Conservation (phyloP, 305 asterid species). For the Rubia tinctorum region DNA sequence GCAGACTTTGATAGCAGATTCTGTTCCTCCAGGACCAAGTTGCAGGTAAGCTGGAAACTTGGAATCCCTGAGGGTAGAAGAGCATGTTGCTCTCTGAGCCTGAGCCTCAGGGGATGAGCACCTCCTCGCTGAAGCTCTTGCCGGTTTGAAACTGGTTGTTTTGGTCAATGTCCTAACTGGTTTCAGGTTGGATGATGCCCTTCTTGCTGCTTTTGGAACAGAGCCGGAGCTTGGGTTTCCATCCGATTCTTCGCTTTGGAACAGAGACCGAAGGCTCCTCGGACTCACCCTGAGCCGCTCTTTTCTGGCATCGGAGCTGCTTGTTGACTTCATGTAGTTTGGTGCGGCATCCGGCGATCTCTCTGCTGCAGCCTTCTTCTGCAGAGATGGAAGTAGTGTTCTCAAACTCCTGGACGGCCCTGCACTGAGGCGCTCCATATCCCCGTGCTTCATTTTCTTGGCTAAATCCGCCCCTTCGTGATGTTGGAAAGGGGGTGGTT, state of each 20-base stretch:
- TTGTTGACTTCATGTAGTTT: slow-evolving; percentile 86
- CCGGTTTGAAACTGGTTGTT: slow-evolving; percentile 61
- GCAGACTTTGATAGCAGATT: slow-evolving; percentile 69
- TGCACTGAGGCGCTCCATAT: slow-evolving; percentile 21
- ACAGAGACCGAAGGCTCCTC: slow-evolving; percentile 27
- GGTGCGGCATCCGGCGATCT: slow-evolving; percentile 35
- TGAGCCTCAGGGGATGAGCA: slow-evolving; percentile 35
- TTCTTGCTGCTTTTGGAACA: slow-evolving; percentile 32
- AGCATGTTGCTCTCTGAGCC: slow-evolving; percentile 61
- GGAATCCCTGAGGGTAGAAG: slow-evolving; percentile 69
- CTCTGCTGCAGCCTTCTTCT: slow-evolving; percentile 21
- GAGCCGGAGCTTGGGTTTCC: slow-evolving; percentile 23
- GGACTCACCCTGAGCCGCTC: slow-evolving; percentile 42
- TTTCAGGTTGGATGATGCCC: slow-evolving; percentile 35
- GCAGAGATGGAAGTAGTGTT: slow-evolving; percentile 24
- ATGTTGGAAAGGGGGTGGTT: slow-evolving; percentile 33
- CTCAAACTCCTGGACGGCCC: slow-evolving; percentile 17
- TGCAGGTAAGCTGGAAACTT: slow-evolving; percentile 69
- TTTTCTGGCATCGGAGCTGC: slow-evolving; percentile 76
- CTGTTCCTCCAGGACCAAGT: slow-evolving; percentile 61
- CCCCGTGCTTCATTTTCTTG: slow-evolving; percentile 60
- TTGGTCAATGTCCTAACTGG: slow-evolving; percentile 43
- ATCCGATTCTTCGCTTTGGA: slow-evolving; percentile 23
- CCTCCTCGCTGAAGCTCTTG: slow-evolving; percentile 37
- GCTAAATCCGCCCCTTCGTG: slow-evolving; percentile 54